Base-by-base conservation (phyloP, 164 flowering plant genomes). In the Umbellularia californica region DNA sequence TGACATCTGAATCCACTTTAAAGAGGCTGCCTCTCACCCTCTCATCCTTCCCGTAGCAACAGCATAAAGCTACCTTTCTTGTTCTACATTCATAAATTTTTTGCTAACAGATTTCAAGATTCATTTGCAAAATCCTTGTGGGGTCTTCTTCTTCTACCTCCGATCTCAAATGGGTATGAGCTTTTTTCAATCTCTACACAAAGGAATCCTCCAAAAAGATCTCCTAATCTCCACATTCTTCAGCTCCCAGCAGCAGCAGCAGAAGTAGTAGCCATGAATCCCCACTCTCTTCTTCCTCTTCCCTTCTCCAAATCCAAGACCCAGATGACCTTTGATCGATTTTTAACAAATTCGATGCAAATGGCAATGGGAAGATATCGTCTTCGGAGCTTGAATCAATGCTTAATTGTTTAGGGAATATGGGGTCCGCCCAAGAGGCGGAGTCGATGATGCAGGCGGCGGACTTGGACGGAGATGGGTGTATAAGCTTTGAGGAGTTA, bases 281-380 rank as follows among this genome's bases (percentile, higher is more conserved):
- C 2, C 67, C 74, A 0, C 3, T 11, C 24, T 12, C 66, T n/a
- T 22, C 74, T n/a, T 13, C 74, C 25, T 72, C 74, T 4, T 63
- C 68, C 69, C 55, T 63, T 64, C 58, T 52, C 55, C 60, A 35
- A 11, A 66, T 71, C 23, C 75, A 76, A 12, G 24, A 65, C 67
- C 15, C 75, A 51, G 70, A 6, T 19, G 71, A 71, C 28, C 75
- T 76, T 27, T 67, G 75, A 25, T 58, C 24, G 35, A 74, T 75
- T n/a, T 75, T 75, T 69, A 68, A 47, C 17, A 75, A 75, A 33
- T 75, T 69, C 20, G 73, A 75, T 28, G 68, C 73, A 28, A 71
- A 76, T 28, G 78, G 78, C 6, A 71, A 76, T 51, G 71, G 75
- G n/a, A 64, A 30, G 58, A 76, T 76, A 74, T 76, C 78, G 52